These are phyloP conservation scores for Agrostemma githago DNA, from an alignment of 148 eudicot genomes.

Conservation along the genomic window DNA sequence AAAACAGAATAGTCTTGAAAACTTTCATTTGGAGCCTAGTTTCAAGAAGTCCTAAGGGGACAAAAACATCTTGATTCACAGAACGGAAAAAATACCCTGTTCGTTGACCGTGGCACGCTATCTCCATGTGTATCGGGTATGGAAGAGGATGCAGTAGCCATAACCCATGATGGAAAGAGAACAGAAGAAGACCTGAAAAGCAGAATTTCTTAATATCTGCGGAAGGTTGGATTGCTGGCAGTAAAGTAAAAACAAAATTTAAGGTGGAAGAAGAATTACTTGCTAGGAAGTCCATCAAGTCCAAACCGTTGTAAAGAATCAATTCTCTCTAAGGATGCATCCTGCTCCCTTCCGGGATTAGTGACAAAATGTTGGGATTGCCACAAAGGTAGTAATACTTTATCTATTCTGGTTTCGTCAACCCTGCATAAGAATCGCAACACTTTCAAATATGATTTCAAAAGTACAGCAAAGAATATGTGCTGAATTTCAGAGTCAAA, in stretches of 20 bases:
- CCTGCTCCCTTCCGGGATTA: conserved; percentile 17
- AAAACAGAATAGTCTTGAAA: not conserved
- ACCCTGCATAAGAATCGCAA: conserved; percentile 21
- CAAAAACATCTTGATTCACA: not conserved
- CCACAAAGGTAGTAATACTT: too few species aligned
- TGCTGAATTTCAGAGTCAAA: not conserved
- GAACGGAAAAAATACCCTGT: conserved; percentile 28
- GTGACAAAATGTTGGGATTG: not conserved
- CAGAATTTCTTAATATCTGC: conserved; percentile 17
- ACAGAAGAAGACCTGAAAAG: conserved; percentile 30
- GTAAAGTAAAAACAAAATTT: not conserved
- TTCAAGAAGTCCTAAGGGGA: not conserved
- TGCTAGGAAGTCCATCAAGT: conserved; percentile 24
- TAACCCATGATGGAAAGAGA: conserved; percentile 35
- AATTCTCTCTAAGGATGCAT: conserved; percentile 21
- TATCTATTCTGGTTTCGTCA: conserved; percentile 20
- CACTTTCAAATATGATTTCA: not conserved
- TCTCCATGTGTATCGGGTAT: conserved; percentile 16
- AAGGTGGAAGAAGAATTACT: conserved; percentile 33
- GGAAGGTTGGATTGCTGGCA: not conserved
- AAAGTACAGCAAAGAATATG: not conserved
- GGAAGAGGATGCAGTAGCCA: conserved; percentile 23
- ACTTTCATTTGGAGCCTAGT: not conserved
- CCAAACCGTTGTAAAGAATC: conserved; percentile 21
- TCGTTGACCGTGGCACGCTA: conserved; percentile 8